Percentiles rank a stretch among this genome's conserved stretches.
phyloP scores from a whole-genome alignment of 306 rosid genomes.

The Citrullus mucosospermus region DNA sequence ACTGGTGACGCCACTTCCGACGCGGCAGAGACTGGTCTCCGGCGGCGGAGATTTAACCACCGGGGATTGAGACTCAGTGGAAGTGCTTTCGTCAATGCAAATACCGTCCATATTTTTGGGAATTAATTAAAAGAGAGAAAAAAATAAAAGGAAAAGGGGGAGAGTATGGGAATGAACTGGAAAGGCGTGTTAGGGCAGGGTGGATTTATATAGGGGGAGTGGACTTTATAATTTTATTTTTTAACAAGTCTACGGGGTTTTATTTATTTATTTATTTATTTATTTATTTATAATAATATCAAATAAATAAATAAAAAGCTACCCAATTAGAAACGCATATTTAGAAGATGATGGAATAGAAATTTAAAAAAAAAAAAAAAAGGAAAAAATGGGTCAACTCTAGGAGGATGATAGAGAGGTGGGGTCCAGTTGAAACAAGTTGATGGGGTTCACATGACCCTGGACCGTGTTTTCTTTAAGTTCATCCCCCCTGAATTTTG shows the following conservation, averaged over 20 bases:
- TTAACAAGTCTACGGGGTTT: not conserved
- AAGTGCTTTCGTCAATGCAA: conserved; percentile 52
- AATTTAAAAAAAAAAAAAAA: not conserved
- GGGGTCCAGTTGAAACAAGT: conserved; percentile 54
- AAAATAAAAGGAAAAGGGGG: not conserved
- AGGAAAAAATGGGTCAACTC: conserved; percentile 3
- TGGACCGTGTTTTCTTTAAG: conserved; percentile 49
- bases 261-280: too few relatives aligned
- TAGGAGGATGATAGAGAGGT: conserved; percentile 20
- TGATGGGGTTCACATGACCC: conserved; percentile 82
- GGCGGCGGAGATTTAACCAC: conserved; percentile 17
- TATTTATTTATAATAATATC: not conserved
- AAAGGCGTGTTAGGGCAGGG: not conserved
- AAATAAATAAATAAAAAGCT: not conserved
- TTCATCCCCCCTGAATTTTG: conserved; percentile 94
- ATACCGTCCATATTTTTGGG: conserved; percentile 38
- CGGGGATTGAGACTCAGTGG: conserved; percentile 41
- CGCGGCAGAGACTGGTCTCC: conserved; percentile 35
- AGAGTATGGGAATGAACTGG: not conserved
- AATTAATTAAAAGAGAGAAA: not conserved
- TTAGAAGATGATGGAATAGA: not conserved
- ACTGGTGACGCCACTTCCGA: conserved; percentile 67
- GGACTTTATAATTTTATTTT: not conserved
- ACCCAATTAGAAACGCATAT: not conserved
- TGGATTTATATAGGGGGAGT: not conserved